Percentiles rank a stretch among this genome's conserved stretches.
phyloP scores from a whole-genome alignment of 306 rosid genomes.

The Oxytropis ochrocephala region DNA sequence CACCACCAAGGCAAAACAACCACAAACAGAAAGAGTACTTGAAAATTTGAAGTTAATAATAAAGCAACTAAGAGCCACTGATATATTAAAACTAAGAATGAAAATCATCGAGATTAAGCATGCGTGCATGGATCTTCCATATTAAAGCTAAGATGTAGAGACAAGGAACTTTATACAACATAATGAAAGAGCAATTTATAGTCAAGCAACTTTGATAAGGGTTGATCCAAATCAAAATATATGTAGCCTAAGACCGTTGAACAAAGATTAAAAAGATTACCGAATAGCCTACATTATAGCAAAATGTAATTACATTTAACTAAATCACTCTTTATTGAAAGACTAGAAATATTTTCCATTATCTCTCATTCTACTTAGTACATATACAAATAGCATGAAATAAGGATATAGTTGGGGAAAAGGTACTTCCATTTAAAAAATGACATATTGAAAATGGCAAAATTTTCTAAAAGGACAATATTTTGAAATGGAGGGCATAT shows the following conservation, averaged over 20 bases:
- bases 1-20: constrained; percentile 3
- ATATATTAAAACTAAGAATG: background rate
- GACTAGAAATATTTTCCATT: background rate
- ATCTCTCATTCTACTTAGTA: background rate
- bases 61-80: constrained; percentile 4
- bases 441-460: background rate
- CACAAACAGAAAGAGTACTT: background rate
- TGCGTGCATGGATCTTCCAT: background rate
- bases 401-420: background rate
- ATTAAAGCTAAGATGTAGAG: background rate
- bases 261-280: background rate
- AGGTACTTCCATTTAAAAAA: background rate
- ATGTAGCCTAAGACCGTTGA: background rate
- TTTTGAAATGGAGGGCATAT: background rate
- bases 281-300: background rate
- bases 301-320: background rate
- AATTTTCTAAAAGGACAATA: background rate
- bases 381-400: background rate
- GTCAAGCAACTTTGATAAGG: background rate
- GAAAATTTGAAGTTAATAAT: background rate
- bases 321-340: background rate
- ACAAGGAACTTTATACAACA: background rate
- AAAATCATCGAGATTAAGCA: background rate
- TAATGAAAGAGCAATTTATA: background rate
- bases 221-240: background rate